phyloP scores from a whole-genome alignment of 805 yeast species.

The Candida palmyrensis region DNA sequence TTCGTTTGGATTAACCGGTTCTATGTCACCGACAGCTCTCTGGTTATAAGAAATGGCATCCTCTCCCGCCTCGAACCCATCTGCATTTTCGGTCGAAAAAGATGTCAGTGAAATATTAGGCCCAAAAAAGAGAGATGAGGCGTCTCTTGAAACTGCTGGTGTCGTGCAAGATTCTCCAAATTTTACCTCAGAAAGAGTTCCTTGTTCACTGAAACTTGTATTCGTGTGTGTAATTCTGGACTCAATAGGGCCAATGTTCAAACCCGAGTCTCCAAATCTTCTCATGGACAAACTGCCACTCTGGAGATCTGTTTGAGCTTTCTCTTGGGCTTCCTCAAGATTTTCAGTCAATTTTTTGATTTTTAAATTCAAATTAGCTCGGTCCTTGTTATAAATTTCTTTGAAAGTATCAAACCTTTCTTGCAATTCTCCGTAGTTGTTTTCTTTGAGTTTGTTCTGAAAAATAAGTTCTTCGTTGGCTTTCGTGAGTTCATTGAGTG shows the following conservation, averaged over 20 bases:
- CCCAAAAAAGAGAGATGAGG: conserved; percentile 4
- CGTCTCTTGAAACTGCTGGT: conserved; percentile 20
- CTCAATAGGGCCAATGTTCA: too few species aligned
- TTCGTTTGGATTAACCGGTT: not conserved
- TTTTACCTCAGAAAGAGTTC: conserved; percentile 18
- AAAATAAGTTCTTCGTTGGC: conserved; percentile 20
- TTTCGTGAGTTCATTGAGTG: conserved; percentile 20
- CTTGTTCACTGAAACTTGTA: not conserved
- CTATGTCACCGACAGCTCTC: not conserved
- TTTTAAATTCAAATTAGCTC: conserved; percentile 20
- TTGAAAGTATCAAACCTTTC: conserved; percentile 29
- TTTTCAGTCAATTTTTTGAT: conserved; percentile 18
- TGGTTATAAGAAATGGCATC: conserved; percentile 3
- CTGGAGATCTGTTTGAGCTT: too few species aligned
- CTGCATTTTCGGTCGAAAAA: conserved; percentile 10
- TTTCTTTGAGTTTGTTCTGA: conserved; percentile 15
- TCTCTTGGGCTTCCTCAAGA: conserved; percentile 9
- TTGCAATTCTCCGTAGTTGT: conserved; percentile 14
- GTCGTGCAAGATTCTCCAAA: conserved; percentile 48
- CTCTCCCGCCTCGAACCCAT: conserved; percentile 5
- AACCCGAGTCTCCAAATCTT: too few species aligned
- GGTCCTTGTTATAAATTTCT: conserved; percentile 25
- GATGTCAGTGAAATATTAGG: conserved; percentile 13
- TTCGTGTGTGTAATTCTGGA: too few species aligned
- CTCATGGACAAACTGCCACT: too few species aligned